phyloP scores from a whole-genome alignment of 2,329 filamentous ascomycete genomes.

The Venturia carpophila region DNA sequence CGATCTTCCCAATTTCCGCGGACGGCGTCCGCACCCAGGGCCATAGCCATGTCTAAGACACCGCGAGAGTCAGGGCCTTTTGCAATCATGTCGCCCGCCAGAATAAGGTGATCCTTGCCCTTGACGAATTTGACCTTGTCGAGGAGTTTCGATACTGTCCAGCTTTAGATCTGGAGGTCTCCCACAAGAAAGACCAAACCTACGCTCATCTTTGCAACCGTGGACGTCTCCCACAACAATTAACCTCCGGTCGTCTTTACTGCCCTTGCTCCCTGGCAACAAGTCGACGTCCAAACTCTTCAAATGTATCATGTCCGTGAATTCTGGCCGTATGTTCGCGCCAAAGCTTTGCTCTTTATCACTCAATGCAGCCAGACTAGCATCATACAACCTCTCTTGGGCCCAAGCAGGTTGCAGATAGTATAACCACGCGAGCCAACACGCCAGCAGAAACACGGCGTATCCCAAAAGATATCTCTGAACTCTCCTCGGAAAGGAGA shows the following conservation, averaged over 20 bases:
- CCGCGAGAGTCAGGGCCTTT: constrained; percentile 79
- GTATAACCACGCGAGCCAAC: constrained; percentile 31
- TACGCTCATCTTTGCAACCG: constrained; percentile 66
- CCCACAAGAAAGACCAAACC: constrained; percentile 22
- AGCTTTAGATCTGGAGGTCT: not conserved
- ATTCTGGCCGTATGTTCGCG: constrained; percentile 39
- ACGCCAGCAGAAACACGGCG: constrained; percentile 25
- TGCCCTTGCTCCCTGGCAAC: constrained; percentile 35
- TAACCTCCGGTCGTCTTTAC: constrained; percentile 48
- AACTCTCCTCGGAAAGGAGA: constrained; percentile 29
- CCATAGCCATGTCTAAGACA: constrained; percentile 67
- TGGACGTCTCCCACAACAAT: constrained; percentile 89
- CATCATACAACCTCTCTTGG: constrained; percentile 29
- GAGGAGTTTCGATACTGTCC: constrained; percentile 50
- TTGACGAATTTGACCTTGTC: constrained; percentile 56
- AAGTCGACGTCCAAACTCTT: constrained; percentile 41
- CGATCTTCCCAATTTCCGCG: constrained; percentile 91
- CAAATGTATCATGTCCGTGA: constrained; percentile 44
- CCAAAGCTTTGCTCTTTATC: constrained; percentile 31
- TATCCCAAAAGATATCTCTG: constrained; percentile 31
- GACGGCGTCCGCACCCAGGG: constrained; percentile 68
- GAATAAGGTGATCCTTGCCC: constrained; percentile 42
- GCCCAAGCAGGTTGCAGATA: constrained; percentile 32
- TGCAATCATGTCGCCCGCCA: constrained; percentile 47
- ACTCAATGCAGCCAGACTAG: constrained; percentile 25